Evolutionary conservation across 2,329 filamentous ascomycete species (phyloP), one percentile per base, ranked within the genome.

Genomic region (Ophiostoma fasciatum): DNA sequence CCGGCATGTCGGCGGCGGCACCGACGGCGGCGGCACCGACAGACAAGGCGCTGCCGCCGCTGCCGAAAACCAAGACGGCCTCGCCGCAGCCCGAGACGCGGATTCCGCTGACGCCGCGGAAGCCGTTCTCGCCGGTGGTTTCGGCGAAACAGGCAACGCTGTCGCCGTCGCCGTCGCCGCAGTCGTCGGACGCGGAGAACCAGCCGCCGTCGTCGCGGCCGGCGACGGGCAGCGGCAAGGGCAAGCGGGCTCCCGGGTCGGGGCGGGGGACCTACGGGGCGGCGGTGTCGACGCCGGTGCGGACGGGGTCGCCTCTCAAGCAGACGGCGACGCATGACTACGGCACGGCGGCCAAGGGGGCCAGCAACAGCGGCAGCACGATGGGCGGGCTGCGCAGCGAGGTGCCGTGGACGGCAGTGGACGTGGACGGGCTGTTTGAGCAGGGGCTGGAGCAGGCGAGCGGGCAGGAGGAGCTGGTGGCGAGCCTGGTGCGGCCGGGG

Each of bases 101-200:
- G 4, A 9, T 14, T 21, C 4, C 31, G 14, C 29, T 3, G 28
- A 29, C 68, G 1, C 65, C 67, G 4, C 51, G 52, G 15, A 38
- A 57, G 26, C 44, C 49, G 27, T 19, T 17, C 13, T 64, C 63
- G 1, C 61, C 67, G 2, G 61, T 61, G 0, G 58, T 61, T 2
- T 61, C 63, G 5, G 64, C 68, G 10, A 64, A 62, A 37, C 71
- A 74, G 42, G 54, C 71, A 11, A 69, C 57, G 2, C 46, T 71
- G 6, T 73, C 72, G 1, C 76, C 74, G 0, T 81, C 78, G 0
- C 68, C 69, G 14, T 81, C 80, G 1, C 77, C 77, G 0, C 80
- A 83, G 46, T 78, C 80, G 1, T 87, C 82, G 0, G 78, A 90
- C 50, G 79, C 78, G 0, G 82, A 90, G 53, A 88, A 88, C 46